A percentile compares a stretch with the other conserved stretches of the same genome.
Conservation (phyloP, 2,329 filamentous ascomycete species). For the Penicillium nordicum region DNA sequence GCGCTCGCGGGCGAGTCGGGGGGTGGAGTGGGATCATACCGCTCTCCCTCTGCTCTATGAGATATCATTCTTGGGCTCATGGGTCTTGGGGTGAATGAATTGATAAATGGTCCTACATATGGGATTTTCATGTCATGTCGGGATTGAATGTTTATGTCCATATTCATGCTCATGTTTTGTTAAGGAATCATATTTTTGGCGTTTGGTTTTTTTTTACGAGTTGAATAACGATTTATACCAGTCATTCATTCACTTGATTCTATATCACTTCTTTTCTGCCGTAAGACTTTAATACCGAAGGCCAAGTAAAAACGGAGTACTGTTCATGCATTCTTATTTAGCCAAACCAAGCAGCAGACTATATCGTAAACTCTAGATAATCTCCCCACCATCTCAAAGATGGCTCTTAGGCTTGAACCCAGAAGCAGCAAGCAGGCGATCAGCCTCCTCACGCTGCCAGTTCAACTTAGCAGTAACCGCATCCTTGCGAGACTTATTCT, state of each 20-base stretch:
- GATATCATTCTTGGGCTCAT: slow-evolving; percentile 6
- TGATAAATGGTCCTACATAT: slow-evolving; percentile 15
- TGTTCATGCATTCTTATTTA: slow-evolving; percentile 1
- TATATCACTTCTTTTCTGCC: not conserved
- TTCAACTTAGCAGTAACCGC: slow-evolving; percentile 41
- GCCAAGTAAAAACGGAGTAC: not conserved
- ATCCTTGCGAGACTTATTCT: slow-evolving; percentile 52
- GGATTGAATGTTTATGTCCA: slow-evolving; percentile 7
- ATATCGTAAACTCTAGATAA: not conserved
- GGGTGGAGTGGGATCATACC: slow-evolving; percentile 10
- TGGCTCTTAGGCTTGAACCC: slow-evolving; percentile 39
- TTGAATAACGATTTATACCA: slow-evolving; percentile 15
- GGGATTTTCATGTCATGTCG: slow-evolving; percentile 18
- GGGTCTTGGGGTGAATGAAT: slow-evolving; percentile 9
- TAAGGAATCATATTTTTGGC: slow-evolving; percentile 5
- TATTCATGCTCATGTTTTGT: slow-evolving; percentile 7
- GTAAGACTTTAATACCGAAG: not conserved
- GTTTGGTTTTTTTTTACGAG: slow-evolving; percentile 11
- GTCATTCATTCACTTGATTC: slow-evolving; percentile 12
- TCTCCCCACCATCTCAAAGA: slow-evolving; percentile 20
- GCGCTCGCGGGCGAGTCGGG: slow-evolving; percentile 21
- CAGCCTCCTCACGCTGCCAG: slow-evolving; percentile 41
- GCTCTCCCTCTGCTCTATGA: slow-evolving; percentile 4
- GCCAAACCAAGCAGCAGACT: not conserved
- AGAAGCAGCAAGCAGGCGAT: slow-evolving; percentile 36